Evolutionary conservation across 768 basidiomycete genomes (phyloP).

Genomic region (Hysterangium stoloniferum): DNA sequence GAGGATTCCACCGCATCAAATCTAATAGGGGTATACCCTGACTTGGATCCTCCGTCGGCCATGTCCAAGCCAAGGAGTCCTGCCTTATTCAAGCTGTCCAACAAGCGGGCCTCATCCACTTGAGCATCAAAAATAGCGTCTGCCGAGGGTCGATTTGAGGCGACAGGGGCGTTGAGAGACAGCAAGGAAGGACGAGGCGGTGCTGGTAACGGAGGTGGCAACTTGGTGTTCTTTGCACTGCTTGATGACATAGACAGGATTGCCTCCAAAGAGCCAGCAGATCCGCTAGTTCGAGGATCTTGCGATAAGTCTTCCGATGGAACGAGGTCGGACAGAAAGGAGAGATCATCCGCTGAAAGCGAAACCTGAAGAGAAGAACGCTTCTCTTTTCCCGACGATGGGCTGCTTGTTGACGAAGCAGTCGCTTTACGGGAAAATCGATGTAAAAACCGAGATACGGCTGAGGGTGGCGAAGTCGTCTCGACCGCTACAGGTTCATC

Average conservation of each 20-base stretch:
- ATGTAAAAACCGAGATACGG: conserved; percentile 75
- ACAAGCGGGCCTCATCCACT: background rate
- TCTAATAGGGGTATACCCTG: background rate
- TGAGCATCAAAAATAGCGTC: background rate
- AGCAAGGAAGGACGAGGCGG: conserved; percentile 22
- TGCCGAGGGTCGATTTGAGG: background rate
- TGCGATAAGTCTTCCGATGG: conserved; percentile 24
- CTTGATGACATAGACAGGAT: background rate
- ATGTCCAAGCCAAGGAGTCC: background rate
- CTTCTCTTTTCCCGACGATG: conserved; percentile 20
- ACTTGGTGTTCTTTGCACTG: background rate
- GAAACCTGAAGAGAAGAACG: conserved; percentile 47
- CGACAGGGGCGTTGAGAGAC: conserved; percentile 16
- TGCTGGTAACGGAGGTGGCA: conserved; percentile 26
- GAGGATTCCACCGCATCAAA: background rate
- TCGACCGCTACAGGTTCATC: conserved; percentile 5
- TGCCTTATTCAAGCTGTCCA: no score
- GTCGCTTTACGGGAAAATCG: conserved; percentile 54
- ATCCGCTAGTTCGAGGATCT: background rate
- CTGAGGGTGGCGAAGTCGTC: conserved; percentile 37
- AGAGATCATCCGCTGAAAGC: conserved; percentile 72
- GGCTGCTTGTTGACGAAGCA: background rate
- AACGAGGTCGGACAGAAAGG: conserved; percentile 66
- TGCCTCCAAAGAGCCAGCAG: background rate
- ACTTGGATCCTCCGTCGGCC: background rate